Base-by-base conservation (phyloP, 2,329 filamentous ascomycete species). In the Pseudopyrenochaeta lycopersici region DNA sequence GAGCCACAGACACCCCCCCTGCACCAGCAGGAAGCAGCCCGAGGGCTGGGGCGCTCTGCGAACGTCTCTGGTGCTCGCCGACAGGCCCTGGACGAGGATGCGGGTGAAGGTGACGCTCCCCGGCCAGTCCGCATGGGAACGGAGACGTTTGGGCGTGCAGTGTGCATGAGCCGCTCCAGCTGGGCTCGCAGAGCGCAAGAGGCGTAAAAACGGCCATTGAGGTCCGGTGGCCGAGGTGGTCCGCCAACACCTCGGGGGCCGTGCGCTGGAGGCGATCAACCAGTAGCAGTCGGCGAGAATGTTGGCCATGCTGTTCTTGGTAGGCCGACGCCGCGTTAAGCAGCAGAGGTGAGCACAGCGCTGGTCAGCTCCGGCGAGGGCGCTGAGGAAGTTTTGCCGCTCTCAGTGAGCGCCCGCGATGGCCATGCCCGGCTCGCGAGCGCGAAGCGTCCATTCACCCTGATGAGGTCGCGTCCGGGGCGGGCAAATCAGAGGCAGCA, bases 141-240 rank as follows among this genome's bases (percentile, higher is more conserved):
- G 50, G 62, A 68, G 64, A 68, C 68, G 65, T 72, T 72, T 70
- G 63, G 62, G 62, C 66, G 58, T 62, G 58, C 62, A 59, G 56
- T 52, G 50, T 60, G 66, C 60, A 65, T 63, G 62, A 65, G 63
- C 66, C 65, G 67, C 67, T 64, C 63, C 63, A 64, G 60, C 55
- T 66, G 55, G 64, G 57, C 57, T 47, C 48, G 51, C 32, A 39
- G 44, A 50, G 56, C 52, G 56, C 60, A 48, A 57, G 62, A 62
- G 60, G 60, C 63, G 66, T 58, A 49, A 64, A n/a, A 57, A 66
- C 66, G 65, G 64, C 60, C 58, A 58, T 62, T 58, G 55, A 63
- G 61, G 58, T 51, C 58, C 59, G 63, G 58, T 54, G 52, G 60
- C 55, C 56, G 58, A 64, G 49, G 56, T 45, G 52, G 58, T 57